Percentiles rank a stretch among this genome's conserved stretches.
phyloP scores from a whole-genome alignment of 139 green algal species.

The Mesostigma viride region DNA sequence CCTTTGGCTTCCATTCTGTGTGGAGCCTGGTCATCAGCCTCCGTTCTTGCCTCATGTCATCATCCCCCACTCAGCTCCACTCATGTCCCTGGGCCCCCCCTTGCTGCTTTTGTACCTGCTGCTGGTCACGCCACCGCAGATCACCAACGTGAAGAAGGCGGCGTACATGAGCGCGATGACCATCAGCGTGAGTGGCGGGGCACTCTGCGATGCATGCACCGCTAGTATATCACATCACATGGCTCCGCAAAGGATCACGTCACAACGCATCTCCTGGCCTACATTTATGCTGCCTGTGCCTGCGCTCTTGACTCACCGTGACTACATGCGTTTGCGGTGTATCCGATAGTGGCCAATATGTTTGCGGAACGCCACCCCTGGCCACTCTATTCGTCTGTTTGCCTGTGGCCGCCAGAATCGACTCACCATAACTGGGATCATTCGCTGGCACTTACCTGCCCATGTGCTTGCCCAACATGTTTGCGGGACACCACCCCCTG shows the following conservation, averaged over 20 bases:
- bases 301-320: too few species aligned
- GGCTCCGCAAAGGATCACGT: too few species aligned
- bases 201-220: not conserved
- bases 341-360: conserved; percentile 5
- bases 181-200: conserved; percentile 2
- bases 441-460: too few species aligned
- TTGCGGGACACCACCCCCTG: too few species aligned
- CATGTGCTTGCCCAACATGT: too few species aligned
- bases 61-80: not conserved
- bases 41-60: too few species aligned
- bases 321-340: too few species aligned
- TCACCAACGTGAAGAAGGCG: conserved; percentile 74
- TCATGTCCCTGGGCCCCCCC: conserved; percentile 34
- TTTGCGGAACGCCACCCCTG: not conserved
- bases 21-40: too few species aligned
- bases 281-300: not conserved
- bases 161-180: conserved; percentile 42
- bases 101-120: conserved; percentile 55
- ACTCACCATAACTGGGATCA: not conserved
- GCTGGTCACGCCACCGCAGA: conserved; percentile 59
- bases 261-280: conserved; percentile 26
- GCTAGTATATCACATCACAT: too few species aligned
- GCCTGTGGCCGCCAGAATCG: not conserved
- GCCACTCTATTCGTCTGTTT: not conserved
- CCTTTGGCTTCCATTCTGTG: too few species aligned